A percentile compares a stretch with the other conserved stretches of the same genome.
Evolutionary conservation across 2,329 filamentous ascomycete species (phyloP).

Genomic region (Aspergillus sp.): DNA sequence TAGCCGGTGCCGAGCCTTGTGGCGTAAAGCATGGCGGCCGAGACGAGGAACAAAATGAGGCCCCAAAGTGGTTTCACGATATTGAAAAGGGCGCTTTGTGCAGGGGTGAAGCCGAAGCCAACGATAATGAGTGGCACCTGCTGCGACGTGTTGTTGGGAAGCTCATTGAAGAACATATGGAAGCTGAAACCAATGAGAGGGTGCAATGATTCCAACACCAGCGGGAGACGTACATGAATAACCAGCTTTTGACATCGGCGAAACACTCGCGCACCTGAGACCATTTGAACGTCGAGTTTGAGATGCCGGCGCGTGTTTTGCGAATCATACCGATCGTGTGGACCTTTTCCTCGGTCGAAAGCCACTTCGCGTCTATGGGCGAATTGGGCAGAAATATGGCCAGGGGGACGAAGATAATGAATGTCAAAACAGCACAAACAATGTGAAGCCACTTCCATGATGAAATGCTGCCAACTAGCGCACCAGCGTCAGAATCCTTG

Average conservation of each 20-base stretch:
- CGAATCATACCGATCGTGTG: conserved; percentile 6
- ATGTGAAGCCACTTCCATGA: conserved; percentile 8
- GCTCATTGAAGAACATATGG: conserved; percentile 7
- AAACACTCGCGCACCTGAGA: conserved; percentile 4
- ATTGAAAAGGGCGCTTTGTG: conserved; percentile 6
- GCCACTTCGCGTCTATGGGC: conserved; percentile 5
- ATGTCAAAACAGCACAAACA: conserved; percentile 3
- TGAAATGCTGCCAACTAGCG: conserved; percentile 2
- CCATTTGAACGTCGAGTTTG: conserved; percentile 5
- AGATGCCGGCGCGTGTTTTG: conserved; percentile 2
- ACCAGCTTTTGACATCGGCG: conserved; percentile 4
- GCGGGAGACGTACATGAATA: conserved; percentile 3
- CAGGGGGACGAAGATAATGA: conserved; percentile 4
- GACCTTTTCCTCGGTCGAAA: conserved; percentile 5
- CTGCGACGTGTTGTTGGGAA: conserved; percentile 5
- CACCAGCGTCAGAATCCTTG: conserved; percentile 1
- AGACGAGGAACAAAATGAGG: conserved; percentile 2
- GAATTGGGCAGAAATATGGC: conserved; percentile 5
- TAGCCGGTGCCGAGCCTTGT: conserved; percentile 4
- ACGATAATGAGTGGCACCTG: conserved; percentile 5
- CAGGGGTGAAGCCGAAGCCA: conserved; percentile 5
- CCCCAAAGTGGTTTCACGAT: conserved; percentile 6
- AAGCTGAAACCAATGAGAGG: background rate
- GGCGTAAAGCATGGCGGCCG: conserved; percentile 2
- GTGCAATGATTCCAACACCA: too few relatives aligned